Conservation (phyloP, 768 basidiomycete genomes). For the Sarcomyxa edulis region DNA sequence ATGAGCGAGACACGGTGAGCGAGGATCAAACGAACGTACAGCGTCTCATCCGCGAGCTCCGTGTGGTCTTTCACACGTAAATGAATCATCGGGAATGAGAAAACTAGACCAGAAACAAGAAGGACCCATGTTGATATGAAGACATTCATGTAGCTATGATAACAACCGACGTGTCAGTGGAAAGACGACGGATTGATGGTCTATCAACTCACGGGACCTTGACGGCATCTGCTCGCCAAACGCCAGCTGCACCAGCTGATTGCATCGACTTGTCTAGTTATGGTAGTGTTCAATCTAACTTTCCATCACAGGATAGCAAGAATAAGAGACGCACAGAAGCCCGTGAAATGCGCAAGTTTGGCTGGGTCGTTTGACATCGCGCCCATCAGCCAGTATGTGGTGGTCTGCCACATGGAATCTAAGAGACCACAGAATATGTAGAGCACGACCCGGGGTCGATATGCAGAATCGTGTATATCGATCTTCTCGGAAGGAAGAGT, state of each 20-base stretch:
- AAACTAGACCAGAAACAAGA: constrained; percentile 58
- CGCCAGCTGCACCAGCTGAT: constrained; percentile 68
- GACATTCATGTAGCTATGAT: constrained; percentile 58
- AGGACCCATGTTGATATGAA: constrained; percentile 71
- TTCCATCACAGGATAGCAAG: background rate
- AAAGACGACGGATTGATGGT: background rate
- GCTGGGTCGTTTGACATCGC: constrained; percentile 79
- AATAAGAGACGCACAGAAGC: constrained; percentile 57
- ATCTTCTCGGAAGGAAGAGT: constrained; percentile 41
- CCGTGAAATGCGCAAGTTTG: constrained; percentile 76
- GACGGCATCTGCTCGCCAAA: constrained; percentile 66
- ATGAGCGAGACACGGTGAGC: constrained; percentile 1
- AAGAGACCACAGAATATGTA: constrained; percentile 71
- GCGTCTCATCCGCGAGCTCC: background rate
- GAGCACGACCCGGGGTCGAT: constrained; percentile 49
- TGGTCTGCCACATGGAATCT: constrained; percentile 83
- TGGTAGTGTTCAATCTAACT: no score
- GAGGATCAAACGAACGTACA: constrained; percentile 1
- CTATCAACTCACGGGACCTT: constrained; percentile 49
- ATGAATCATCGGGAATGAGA: constrained; percentile 70
- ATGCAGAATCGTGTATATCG: constrained; percentile 52
- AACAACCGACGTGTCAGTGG: background rate
- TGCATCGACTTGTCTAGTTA: constrained; percentile 63
- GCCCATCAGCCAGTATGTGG: constrained; percentile 73
- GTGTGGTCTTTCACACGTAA: constrained; percentile 60